Percentiles rank a stretch among this genome's conserved stretches.
Evolutionary conservation across 306 rosid species (phyloP).

Genomic region (Canavalia ensiformis): DNA sequence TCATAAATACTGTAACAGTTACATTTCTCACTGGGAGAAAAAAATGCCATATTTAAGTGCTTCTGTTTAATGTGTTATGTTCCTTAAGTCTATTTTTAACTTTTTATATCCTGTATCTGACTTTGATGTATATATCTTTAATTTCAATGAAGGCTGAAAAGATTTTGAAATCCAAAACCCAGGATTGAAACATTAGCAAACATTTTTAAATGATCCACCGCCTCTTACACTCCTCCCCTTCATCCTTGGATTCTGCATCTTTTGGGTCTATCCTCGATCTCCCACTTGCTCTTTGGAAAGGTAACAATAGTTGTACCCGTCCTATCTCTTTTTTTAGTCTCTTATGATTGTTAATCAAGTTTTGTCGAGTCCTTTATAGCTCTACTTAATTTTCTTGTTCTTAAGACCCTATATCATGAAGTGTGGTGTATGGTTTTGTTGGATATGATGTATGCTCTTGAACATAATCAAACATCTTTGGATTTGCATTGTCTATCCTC

Average conservation of each 20-base stretch:
- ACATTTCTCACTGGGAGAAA: background rate
- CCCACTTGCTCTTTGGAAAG: background rate
- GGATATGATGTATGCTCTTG: no score
- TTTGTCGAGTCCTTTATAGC: background rate
- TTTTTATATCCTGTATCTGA: slow-evolving; percentile 2
- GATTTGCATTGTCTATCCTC: no score
- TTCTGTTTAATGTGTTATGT: background rate
- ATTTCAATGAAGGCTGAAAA: background rate
- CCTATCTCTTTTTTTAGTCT: background rate
- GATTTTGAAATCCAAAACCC: background rate
- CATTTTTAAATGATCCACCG: background rate
- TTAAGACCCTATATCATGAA: background rate
- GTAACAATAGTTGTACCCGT: background rate
- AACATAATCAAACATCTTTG: no score
- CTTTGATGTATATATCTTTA: background rate
- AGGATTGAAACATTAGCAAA: background rate
- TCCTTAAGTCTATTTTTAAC: background rate
- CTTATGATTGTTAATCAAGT: background rate
- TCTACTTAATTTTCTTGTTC: background rate
- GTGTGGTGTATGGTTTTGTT: no score
- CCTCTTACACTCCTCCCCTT: no score
- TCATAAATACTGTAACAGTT: slow-evolving; percentile 16
- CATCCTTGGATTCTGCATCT: no score
- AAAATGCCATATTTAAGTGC: background rate
- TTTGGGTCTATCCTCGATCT: background rate